Evolutionary conservation across 1,284 basidiomycete species (phyloP), one percentile per base, ranked within the genome.

Genomic region (Malassezia japonica): DNA sequence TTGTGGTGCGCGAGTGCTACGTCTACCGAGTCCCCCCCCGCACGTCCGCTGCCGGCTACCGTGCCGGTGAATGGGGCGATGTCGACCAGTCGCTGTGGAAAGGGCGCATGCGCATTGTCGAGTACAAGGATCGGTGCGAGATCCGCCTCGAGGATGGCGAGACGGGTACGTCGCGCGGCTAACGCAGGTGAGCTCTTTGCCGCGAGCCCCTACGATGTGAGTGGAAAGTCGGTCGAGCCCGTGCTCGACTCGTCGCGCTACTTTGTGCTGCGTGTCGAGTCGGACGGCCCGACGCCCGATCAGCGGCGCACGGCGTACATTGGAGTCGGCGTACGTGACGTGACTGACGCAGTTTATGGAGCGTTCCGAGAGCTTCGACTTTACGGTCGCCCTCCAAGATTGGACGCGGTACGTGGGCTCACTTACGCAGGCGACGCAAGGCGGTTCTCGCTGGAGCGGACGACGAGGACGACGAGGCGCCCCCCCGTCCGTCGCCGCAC

Each of bases 201-300:
- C 24, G 83, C 83, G 61, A 83, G 87, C 9, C 82, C 83, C n/a
- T 98, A 96, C 72, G 83, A 87, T 65, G 79, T 84, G 9, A 77
- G 81, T 28, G 83, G 83, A 38, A 67, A 87, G 6, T 83, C 82
- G 24, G 88, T 96, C 16, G 94, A 99, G 67, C 86, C 90, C 6
- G 91, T 96, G 6, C 79, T 98, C 23, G 92, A 99, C 74, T 92
- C 87, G 0, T 91, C 87, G 8, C 81, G 92, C 40, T 98, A 96
- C 75, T 95, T 95, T 74, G 91, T 95, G 6, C 78, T 96, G 25
- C 80, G 88, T 46, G 84, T 95, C 1, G 90, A 75, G 74, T 57
- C 52, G 8, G 48, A 59, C 12, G 55, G 38, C 48, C 65, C 65
- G 13, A 50, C 56, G 12, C 42, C 57, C 60, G 57, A 63, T 46